Evolutionary conservation across 805 yeast genomes (phyloP).

Genomic region (Metschnikowia reukaufii): DNA sequence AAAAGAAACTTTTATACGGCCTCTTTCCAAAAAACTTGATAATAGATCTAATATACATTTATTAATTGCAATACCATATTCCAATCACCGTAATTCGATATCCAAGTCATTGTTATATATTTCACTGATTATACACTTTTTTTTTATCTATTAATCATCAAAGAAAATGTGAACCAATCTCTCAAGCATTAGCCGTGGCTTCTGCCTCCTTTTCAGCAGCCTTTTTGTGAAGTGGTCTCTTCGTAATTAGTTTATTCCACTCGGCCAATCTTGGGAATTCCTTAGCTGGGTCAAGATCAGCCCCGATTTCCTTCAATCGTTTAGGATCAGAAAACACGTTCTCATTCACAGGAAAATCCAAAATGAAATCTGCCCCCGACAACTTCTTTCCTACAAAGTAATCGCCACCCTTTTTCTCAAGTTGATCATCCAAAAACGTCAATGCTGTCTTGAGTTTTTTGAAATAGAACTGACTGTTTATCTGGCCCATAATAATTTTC

Average conservation of each 20-base stretch:
- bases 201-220: constrained; percentile 9
- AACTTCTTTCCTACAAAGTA: constrained; percentile 39
- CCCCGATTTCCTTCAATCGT: constrained; percentile 10
- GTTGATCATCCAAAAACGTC: constrained; percentile 29
- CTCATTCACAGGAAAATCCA: constrained; percentile 35
- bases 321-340: constrained; percentile 16
- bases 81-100: no score
- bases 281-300: constrained; percentile 8
- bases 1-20: no score
- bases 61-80: no score
- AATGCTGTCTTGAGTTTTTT: constrained; percentile 27
- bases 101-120: no score
- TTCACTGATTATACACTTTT: no score
- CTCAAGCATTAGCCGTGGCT: constrained; percentile 2
- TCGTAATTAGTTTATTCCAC: constrained; percentile 19
- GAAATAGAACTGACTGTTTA: constrained; percentile 29
- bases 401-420: constrained; percentile 33
- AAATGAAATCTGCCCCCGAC: constrained; percentile 40
- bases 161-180: no score
- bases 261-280: constrained; percentile 19
- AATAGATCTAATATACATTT: no score
- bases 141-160: no score
- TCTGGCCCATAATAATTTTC: constrained; percentile 20
- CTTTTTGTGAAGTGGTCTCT: constrained; percentile 13
- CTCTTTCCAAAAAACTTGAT: no score